Evolutionary conservation across 495 filamentous ascomycete genomes (phyloP).

Genomic region (Entonaema liquescens): DNA sequence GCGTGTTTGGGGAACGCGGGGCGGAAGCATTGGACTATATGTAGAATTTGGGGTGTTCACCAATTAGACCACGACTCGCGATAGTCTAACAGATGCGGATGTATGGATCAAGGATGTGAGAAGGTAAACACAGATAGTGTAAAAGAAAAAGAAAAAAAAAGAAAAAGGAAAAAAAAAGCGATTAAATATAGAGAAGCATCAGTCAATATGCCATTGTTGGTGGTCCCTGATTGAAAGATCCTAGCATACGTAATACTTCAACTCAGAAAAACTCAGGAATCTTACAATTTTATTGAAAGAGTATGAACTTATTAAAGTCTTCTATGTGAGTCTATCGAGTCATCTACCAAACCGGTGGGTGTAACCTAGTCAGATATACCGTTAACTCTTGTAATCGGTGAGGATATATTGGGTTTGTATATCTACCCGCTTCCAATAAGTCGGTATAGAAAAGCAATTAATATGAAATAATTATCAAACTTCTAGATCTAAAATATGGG

Average conservation of each 20-base stretch:
- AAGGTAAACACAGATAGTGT: too few species aligned
- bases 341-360: not conserved
- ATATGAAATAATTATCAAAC: not conserved
- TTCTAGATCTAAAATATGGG: conserved; percentile 6
- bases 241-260: not conserved
- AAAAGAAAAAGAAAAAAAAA: too few species aligned
- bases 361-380: not conserved
- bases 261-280: not conserved
- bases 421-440: conserved; percentile 1
- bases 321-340: not conserved
- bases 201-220: too few species aligned
- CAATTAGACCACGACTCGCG: not conserved
- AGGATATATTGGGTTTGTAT: conserved; percentile 9
- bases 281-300: not conserved
- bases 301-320: too few species aligned
- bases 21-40: conserved; percentile 5
- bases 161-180: too few species aligned
- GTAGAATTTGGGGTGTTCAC: not conserved
- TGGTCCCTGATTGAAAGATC: not conserved
- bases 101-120: too few species aligned
- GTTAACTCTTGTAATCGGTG: not conserved
- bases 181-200: too few species aligned
- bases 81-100: not conserved
- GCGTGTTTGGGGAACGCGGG: conserved; percentile 10
- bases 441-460: conserved; percentile 19